Evolutionary conservation across 306 rosid species (phyloP), one percentile per base, ranked within the genome.

Genomic region (Inga laurina): DNA sequence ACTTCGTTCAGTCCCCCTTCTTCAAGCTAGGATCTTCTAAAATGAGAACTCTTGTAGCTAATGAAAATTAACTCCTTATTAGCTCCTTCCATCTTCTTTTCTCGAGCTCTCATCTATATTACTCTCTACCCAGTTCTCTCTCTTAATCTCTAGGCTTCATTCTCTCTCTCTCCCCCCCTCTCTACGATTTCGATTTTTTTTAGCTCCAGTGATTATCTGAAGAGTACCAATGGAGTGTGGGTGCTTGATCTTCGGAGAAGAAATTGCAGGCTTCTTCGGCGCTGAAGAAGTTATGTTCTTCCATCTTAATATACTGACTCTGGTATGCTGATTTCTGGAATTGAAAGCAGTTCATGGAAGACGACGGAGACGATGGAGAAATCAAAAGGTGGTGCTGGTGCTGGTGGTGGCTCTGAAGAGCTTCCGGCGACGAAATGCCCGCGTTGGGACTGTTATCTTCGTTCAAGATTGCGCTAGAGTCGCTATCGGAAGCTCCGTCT

Each of bases 401-500:
- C 13, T 48, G 91, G 45, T 78, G 83, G 5, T 84, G 88, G 64
- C 86, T 81, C 35, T 86, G 92, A 45, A 87, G 84, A 19, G 84
- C 84, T 79, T 86, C 94, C 6, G 82, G 83, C 11, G 97, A 90
- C 9, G 92, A 89, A 79, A 84, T 78, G 49, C 87, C 88, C 0
- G 75, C 92, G 83, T 90, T 91, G 10, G 93, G 92, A 61, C 97
- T 89, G 72, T 81, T 79, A 43, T 82, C 98, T 52, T 96, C 99
- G 83, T 94, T 96, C 79, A 96, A 65, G 79, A 96, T 91, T 24
- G 98, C 98, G 44, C 99, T 96, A 0, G 99, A 91, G 81, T 96
- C 99, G 18, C 99, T 95, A 65, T 95, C 99, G 0, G 99, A 95
- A 44, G 91, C 86, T 2, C 99, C 99, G 74, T 93, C 98, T 90